Base-by-base conservation (phyloP, 371 early-diverging fungal genomes). In the Coemansia sp. region DNA sequence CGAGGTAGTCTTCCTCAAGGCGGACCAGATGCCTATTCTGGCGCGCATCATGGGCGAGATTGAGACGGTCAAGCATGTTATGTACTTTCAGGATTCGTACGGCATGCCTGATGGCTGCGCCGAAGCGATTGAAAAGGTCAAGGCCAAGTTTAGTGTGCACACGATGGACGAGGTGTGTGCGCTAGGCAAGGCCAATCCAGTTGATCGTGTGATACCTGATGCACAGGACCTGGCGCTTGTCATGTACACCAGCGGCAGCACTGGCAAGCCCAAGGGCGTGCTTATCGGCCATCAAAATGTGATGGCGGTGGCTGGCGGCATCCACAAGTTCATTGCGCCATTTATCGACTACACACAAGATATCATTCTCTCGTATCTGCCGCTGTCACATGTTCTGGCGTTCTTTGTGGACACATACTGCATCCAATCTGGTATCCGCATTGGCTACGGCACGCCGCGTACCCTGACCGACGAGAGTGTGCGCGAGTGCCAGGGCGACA, bases 341-440 rank as follows among this genome's bases (percentile, higher is more conserved):
- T 65, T 12, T 33, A 62, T 71, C 39, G 73, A 71, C 63, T 56
- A 56, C 9, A 65, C 44, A 28, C n/a, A 51, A 0, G 77, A 72
- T 54, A 56, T 56, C 51, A 85, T 96, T 80, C 84, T 98, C 61
- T 93, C 95, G 23, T 97, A 95, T 79, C 84, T 99, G 67, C 99
- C 99, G 14, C 85, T 97, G 28, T 95, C 98, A 55, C 99, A 99
- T 83, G 91, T 93, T 20, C 84, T 93, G 64, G 96, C 95, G 75
- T 89, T 94, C 75, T 81, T 90, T 25, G 94, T 93, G 50, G 93
- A 95, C 70, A 85, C 86, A 60, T 79, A 88, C 37, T 85, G 88
- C 77, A 65, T 96, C 4, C 89, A 87, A 65, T 85, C 85, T 82
- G 96, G 96, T 56, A 82, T 90, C 25, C 80, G 86, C 12, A 87